Base-by-base conservation (phyloP, 257 asterid species). In the Mitragyna speciosa region DNA sequence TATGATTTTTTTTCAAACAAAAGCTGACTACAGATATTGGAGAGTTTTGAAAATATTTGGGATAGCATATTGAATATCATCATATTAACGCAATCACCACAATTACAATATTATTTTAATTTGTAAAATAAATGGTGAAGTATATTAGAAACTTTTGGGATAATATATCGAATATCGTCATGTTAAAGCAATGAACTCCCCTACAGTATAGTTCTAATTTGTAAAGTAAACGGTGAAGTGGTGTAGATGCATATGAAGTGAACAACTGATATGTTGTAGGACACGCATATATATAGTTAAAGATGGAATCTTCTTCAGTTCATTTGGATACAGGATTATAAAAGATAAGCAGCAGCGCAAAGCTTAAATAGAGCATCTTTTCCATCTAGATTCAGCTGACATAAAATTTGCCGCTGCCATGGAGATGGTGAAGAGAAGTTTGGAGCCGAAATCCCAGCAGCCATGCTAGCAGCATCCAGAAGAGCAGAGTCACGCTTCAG, bases 391-490 rank as follows among this genome's bases (percentile, higher is more conserved):
- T 89, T 91, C 78, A 96, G 85, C 80, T 77, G 88, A 74, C 68
- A 79, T 59, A 96, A 85, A 85, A 91, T 78, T 47, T 77, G 84
- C 76, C 85, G 92, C 86, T 94, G 97, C 99, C 97, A 96, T 33
- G 94, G 91, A n/a, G 89, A 75, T 28, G 97, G 98, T 10, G 96
- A 85, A 73, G 95, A 92, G 85, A 92, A 90, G 89, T 84, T 91
- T 11, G 95, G 90, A 80, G 91, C 77, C 17, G 92, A 81, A 80
- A 90, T 78, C 43, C 96, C 98, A 26, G 96, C 96, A 79, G 95
- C 95, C 85, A 83, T 88, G 92, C 97, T 88, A 54, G 99, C 99
- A 87, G 98, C 97, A 83, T 93, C 99, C n/a, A 96, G 88, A 78
- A 96, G 94, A 71, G 91, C 91, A 2, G 93, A 78, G 56, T 96